These are phyloP conservation scores for Sequoia sempervirens DNA, from an alignment of 75 land plant genomes.

Conservation along the genomic window DNA sequence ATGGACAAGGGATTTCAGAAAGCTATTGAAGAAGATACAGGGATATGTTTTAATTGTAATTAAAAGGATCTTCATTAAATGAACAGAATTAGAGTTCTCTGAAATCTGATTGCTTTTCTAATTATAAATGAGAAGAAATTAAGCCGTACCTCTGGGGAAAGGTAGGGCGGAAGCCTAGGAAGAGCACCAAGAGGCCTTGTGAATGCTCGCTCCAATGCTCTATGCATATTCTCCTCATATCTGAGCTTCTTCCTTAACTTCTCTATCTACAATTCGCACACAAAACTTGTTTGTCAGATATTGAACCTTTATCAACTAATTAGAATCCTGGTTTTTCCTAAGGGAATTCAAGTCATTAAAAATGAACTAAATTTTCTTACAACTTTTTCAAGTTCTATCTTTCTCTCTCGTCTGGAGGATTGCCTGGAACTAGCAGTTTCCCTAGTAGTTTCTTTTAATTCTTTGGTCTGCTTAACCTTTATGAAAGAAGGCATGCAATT, in stretches of 20 bases:
- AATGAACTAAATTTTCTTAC: neutral
- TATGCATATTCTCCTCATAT: slow-evolving; percentile 39
- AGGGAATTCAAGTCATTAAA: neutral
- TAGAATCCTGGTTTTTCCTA: neutral
- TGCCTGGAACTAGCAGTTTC: neutral
- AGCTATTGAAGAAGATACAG: neutral
- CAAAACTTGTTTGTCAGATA: neutral
- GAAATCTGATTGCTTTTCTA: neutral
- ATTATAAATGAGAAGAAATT: neutral
- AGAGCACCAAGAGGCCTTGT: slow-evolving; percentile 39
- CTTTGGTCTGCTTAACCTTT: slow-evolving; percentile 2
- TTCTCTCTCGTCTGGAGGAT: slow-evolving; percentile 7
- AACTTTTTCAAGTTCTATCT: slow-evolving; percentile 12
- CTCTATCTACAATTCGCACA: slow-evolving; percentile 7
- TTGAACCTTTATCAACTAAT: neutral
- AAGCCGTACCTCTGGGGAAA: slow-evolving; percentile 57
- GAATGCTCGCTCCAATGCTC: slow-evolving; percentile 51
- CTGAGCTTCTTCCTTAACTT: slow-evolving; percentile 12
- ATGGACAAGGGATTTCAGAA: neutral
- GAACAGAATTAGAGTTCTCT: neutral
- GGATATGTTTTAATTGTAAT: neutral
- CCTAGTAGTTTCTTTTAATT: neutral
- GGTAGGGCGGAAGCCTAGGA: slow-evolving; percentile 40
- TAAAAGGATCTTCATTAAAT: neutral
- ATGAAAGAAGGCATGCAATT: neutral